Percentiles rank a stretch among this genome's conserved stretches.
These are phyloP conservation scores for Hypomontagnella monticulosa DNA, from an alignment of 495 filamentous ascomycete species.

Conservation along the genomic window DNA sequence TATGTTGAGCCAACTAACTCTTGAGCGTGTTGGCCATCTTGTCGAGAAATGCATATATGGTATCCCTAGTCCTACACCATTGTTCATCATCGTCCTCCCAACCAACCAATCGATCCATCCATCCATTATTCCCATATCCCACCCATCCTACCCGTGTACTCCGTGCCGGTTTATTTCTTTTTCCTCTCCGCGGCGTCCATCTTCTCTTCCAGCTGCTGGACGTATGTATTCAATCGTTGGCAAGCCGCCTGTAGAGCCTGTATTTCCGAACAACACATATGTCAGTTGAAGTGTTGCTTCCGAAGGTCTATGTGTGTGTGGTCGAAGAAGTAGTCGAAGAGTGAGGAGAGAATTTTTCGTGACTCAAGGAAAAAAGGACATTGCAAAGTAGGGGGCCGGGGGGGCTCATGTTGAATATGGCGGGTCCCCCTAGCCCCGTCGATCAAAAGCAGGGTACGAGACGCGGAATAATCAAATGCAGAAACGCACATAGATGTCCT, in stretches of 20 bases:
- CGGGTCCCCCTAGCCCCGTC: constrained; percentile 23
- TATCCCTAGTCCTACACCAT: constrained; percentile 32
- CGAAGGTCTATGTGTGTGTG: too few species aligned
- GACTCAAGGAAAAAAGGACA: constrained; percentile 2
- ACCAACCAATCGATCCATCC: not conserved
- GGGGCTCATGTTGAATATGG: constrained; percentile 12
- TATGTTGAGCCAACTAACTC: constrained; percentile 22
- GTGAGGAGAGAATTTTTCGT: constrained; percentile 1
- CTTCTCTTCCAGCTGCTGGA: constrained; percentile 82
- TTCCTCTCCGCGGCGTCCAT: constrained; percentile 70
- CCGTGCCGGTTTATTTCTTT: constrained; percentile 50
- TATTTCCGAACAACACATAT: constrained; percentile 26
- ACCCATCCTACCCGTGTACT: constrained; percentile 1
- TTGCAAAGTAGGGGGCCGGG: not conserved
- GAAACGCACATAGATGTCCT: constrained; percentile 91
- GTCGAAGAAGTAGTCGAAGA: constrained; percentile 20
- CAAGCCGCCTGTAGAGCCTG: constrained; percentile 90
- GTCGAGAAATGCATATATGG: constrained; percentile 7
- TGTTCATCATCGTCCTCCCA: not conserved
- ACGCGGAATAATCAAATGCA: constrained; percentile 56
- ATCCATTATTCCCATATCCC: constrained; percentile 1
- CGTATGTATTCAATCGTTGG: constrained; percentile 83
- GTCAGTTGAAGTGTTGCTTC: constrained; percentile 37
- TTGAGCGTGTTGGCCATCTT: constrained; percentile 11
- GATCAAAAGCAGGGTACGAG: constrained; percentile 31